A percentile compares a stretch with the other conserved stretches of the same genome.
Evolutionary conservation across 2,329 filamentous ascomycete species (phyloP).

Genomic region (Emericellopsis cladophorae): DNA sequence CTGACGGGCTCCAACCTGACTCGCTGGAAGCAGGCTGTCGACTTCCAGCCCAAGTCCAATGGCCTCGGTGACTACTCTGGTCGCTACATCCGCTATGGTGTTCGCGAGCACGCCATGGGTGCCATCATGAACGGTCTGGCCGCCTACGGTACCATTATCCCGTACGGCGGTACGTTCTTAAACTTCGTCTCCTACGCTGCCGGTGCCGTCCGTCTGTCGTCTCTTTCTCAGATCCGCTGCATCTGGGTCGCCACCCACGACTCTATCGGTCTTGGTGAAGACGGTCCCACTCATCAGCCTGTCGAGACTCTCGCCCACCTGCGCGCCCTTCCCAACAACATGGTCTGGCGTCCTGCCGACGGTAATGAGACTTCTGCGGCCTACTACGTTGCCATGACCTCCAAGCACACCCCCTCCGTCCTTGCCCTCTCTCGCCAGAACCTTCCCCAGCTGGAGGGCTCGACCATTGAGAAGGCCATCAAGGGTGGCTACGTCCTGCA

Average conservation of each 20-base stretch:
- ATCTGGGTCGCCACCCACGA: slow-evolving; percentile 98
- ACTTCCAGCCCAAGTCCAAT: slow-evolving; percentile 86
- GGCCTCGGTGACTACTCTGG: slow-evolving; percentile 83
- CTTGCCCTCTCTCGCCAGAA: slow-evolving; percentile 95
- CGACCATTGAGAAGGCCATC: slow-evolving; percentile 73
- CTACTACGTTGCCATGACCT: slow-evolving; percentile 89
- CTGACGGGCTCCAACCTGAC: slow-evolving; percentile 98
- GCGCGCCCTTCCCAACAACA: slow-evolving; percentile 96
- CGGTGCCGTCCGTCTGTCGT: slow-evolving; percentile 85
- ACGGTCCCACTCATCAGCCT: slow-evolving; percentile 96
- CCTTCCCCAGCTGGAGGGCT: slow-evolving; percentile 93
- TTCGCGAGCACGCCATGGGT: slow-evolving; percentile 86
- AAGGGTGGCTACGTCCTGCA: slow-evolving; percentile 93
- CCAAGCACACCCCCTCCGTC: slow-evolving; percentile 83
- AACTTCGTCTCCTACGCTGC: slow-evolving; percentile 99
- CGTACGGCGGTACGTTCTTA: slow-evolving; percentile 91
- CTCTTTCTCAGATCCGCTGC: slow-evolving; percentile 77
- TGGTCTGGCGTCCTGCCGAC: slow-evolving; percentile 98
- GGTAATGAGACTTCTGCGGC: slow-evolving; percentile 97
- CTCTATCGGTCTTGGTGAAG: slow-evolving; percentile 97
- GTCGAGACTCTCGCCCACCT: slow-evolving; percentile 98
- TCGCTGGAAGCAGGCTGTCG: slow-evolving; percentile 89
- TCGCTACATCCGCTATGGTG: slow-evolving; percentile 86
- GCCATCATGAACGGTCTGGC: slow-evolving; percentile 90
- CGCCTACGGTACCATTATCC: slow-evolving; percentile 90